These are phyloP conservation scores for Glycine tomentella DNA, from an alignment of 306 rosid species.

Conservation along the genomic window DNA sequence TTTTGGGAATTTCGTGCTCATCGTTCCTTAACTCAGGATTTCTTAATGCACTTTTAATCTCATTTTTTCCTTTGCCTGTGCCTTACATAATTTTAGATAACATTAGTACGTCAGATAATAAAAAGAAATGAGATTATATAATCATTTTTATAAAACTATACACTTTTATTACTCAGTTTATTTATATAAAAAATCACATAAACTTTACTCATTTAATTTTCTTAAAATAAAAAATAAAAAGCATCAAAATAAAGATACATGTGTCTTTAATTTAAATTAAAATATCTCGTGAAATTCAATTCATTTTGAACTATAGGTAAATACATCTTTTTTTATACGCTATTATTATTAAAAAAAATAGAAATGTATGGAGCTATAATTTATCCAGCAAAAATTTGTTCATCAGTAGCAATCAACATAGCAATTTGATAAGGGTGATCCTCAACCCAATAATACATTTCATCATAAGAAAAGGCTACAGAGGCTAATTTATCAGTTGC, in stretches of 20 bases:
- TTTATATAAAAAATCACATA: background rate
- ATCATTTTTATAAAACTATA: too few relatives aligned
- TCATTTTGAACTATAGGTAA: too few relatives aligned
- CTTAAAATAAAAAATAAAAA: too few relatives aligned
- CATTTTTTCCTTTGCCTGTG: background rate
- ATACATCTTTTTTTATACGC: background rate
- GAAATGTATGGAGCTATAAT: background rate
- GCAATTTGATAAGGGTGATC: background rate
- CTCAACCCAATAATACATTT: background rate
- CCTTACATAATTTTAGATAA: background rate
- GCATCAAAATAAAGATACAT: background rate
- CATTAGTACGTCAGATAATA: background rate
- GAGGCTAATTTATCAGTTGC: background rate
- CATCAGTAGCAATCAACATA: background rate
- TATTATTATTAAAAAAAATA: background rate
- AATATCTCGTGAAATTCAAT: background rate
- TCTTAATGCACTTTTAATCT: background rate
- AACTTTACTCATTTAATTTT: too few relatives aligned
- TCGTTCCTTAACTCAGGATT: background rate
- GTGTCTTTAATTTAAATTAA: background rate
- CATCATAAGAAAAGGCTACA: background rate
- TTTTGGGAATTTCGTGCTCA: slow-evolving; percentile 13
- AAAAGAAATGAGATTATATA: background rate
- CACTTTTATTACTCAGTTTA: background rate
- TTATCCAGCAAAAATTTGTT: background rate